A percentile compares a stretch with the other conserved stretches of the same genome.
Conservation (phyloP, 352 stramenopile species). For the Peronosclerospora sorghi region DNA sequence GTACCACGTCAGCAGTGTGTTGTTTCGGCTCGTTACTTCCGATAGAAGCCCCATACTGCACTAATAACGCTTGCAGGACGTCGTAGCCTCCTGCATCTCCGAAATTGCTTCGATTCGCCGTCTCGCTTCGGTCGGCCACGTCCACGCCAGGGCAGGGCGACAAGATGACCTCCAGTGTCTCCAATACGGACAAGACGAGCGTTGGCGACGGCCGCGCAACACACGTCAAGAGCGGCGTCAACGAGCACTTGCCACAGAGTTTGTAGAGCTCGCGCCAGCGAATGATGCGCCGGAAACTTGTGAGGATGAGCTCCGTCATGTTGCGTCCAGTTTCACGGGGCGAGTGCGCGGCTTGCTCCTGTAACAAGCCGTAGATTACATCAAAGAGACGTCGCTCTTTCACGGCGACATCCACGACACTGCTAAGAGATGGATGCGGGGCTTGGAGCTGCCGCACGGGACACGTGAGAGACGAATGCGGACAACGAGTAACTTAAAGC, state of each 20-base stretch:
- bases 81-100: constrained; percentile 59
- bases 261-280: constrained; percentile 73
- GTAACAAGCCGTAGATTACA: constrained; percentile 53
- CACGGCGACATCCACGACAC: constrained; percentile 35
- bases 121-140: constrained; percentile 48
- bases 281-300: constrained; percentile 64
- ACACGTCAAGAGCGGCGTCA: constrained; percentile 74
- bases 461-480: constrained; percentile 2
- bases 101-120: constrained; percentile 68
- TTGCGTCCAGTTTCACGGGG: constrained; percentile 41
- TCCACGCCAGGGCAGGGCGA: constrained; percentile 44
- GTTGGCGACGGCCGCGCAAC: constrained; percentile 38
- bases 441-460: constrained; percentile 10
- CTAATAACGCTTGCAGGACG: constrained; percentile 48
- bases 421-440: constrained; percentile 15
- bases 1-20: constrained; percentile 18
- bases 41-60: constrained; percentile 38
- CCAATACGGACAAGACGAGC: constrained; percentile 42
- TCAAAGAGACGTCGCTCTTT: constrained; percentile 74
- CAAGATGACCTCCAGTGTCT: constrained; percentile 55
- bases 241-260: constrained; percentile 67
- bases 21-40: constrained; percentile 5
- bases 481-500: not conserved
- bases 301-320: constrained; percentile 57
- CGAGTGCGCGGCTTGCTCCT: constrained; percentile 48